Conservation (phyloP, 306 rosid genomes). For the Quercus suber region DNA sequence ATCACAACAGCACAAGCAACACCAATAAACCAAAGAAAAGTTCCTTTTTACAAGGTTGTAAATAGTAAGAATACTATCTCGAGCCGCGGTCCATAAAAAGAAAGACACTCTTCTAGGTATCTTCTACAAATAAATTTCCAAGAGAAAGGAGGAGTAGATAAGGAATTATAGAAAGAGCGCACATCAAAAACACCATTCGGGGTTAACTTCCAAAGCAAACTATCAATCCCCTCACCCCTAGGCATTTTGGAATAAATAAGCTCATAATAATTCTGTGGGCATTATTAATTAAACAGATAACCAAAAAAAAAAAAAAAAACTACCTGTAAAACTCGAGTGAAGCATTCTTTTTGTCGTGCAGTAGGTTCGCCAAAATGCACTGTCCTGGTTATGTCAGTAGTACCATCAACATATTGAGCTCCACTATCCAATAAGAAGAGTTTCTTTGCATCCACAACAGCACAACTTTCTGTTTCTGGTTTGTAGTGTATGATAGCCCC, state of each 20-base stretch:
- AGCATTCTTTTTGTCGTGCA: conserved; percentile 70
- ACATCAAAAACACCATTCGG: no score
- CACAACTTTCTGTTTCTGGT: conserved; percentile 82
- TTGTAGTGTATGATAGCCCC: conserved; percentile 96
- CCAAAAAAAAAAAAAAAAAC: not conserved
- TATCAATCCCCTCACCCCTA: no score
- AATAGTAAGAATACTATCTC: no score
- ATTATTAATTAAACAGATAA: not conserved
- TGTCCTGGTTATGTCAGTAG: conserved; percentile 93
- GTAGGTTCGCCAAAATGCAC: conserved; percentile 92
- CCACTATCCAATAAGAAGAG: conserved; percentile 94
- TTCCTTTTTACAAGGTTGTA: no score
- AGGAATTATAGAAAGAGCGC: no score
- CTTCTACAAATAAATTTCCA: no score
- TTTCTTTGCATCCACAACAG: conserved; percentile 69
- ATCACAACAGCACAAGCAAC: not conserved
- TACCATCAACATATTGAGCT: conserved; percentile 94
- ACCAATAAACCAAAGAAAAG: no score
- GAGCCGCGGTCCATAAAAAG: no score
- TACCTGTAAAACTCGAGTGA: conserved; percentile 94
- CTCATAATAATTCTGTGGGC: not conserved
- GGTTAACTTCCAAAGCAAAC: no score
- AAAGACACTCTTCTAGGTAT: no score
- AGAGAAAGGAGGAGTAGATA: no score
- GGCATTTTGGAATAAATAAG: no score